These are phyloP conservation scores for Ascochyta viciae-villosae DNA, from an alignment of 2,329 filamentous ascomycete species.

Conservation along the genomic window DNA sequence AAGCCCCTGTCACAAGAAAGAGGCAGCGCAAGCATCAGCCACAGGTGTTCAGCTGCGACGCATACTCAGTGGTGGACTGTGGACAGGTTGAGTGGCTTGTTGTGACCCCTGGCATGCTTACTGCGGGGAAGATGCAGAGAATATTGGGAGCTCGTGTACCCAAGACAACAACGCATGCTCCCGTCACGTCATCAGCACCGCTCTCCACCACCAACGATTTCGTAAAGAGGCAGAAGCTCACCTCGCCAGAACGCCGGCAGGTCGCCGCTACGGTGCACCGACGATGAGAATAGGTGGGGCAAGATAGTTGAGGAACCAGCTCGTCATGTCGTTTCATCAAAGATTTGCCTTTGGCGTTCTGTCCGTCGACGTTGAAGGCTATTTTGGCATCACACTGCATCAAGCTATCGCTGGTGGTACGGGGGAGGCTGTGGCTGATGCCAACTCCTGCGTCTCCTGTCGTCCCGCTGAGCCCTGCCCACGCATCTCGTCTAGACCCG, in stretches of 20 bases:
- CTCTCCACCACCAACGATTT: neutral
- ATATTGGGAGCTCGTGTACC: slow-evolving; percentile 10
- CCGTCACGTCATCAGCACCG: neutral
- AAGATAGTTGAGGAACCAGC: neutral
- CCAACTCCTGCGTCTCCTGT: slow-evolving; percentile 4
- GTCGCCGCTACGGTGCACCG: neutral
- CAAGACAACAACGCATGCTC: neutral
- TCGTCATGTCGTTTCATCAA: neutral
- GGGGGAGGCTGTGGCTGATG: slow-evolving; percentile 11
- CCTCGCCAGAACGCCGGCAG: neutral
- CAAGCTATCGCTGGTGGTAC: neutral
- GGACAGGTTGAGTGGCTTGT: neutral
- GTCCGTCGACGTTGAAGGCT: slow-evolving; percentile 1
- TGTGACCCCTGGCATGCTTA: neutral
- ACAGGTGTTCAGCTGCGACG: neutral
- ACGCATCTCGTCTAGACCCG: neutral
- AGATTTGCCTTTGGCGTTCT: slow-evolving; percentile 3
- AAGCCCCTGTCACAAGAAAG: neutral
- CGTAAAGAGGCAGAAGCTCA: neutral
- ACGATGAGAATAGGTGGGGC: neutral
- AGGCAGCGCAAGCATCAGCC: too few species aligned
- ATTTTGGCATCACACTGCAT: slow-evolving; percentile 14
- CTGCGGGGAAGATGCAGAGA: neutral
- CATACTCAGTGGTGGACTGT: neutral
- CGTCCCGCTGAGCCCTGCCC: slow-evolving; percentile 1